Conservation (phyloP, 352 stramenopile species). For the Phytophthora sojae region DNA sequence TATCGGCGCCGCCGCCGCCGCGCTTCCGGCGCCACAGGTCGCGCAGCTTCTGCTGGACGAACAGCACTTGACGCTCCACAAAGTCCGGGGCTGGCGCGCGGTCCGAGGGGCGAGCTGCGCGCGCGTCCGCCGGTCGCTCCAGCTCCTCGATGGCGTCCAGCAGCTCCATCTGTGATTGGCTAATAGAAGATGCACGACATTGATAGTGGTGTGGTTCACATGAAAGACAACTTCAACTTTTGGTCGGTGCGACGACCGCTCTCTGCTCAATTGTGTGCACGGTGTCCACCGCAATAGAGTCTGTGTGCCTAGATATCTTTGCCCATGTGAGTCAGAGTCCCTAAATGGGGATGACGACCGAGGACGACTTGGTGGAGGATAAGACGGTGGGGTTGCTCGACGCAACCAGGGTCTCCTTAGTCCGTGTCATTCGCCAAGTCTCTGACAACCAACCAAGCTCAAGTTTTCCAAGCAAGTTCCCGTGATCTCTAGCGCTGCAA, state of each 20-base stretch:
- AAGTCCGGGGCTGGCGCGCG: slow-evolving; percentile 38
- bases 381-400: neutral
- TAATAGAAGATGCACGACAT: neutral
- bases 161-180: slow-evolving; percentile 53
- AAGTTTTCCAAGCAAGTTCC: neutral
- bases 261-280: too few species aligned
- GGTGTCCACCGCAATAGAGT: too few species aligned
- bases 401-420: neutral
- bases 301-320: too few species aligned
- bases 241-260: too few species aligned
- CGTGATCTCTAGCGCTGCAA: neutral
- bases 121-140: slow-evolving; percentile 27
- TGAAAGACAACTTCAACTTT: neutral
- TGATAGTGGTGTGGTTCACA: slow-evolving; percentile 6
- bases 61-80: slow-evolving; percentile 53
- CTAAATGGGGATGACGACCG: neutral
- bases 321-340: too few species aligned
- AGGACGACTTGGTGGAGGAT: neutral
- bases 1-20: slow-evolving; percentile 9
- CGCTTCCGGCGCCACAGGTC: slow-evolving; percentile 52
- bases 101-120: neutral
- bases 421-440: neutral
- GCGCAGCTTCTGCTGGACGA: slow-evolving; percentile 49
- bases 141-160: slow-evolving; percentile 64
- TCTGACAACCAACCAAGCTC: neutral